Base-by-base conservation (phyloP, 2,329 filamentous ascomycete species). In the Aureobasidium lini region DNA sequence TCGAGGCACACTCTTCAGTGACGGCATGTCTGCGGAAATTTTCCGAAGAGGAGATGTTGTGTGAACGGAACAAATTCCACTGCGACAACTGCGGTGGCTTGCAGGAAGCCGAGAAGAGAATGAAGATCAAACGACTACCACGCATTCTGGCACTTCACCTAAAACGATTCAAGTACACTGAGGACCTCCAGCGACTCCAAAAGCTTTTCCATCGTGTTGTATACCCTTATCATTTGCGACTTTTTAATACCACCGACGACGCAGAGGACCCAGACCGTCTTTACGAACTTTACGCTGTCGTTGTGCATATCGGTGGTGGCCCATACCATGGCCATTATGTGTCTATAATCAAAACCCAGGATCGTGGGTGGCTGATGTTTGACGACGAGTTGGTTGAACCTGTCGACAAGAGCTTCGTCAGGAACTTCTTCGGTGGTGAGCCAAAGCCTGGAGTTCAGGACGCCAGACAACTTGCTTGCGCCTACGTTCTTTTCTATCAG, bases 301-400 rank as follows among this genome's bases (percentile, higher is more conserved):
- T 99, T 9, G 90, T 99, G 23, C 94, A 99, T 69, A 97, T 99
- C 64, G 94, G 94, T 57, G 91, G 91, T 50, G 95, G 95, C 23
- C 93, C 94, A 4, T 96, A 96, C 69, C 94, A 99, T 70, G 94
- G 94, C 4, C 94, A 99, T 72, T 99, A 99, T 67, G 91, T 99
- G 34, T 91, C 92, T 5, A 94, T 99, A 58, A 92, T 99, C 77
- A 99, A 99, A 75, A 97, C 94, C 0, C 87, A 95, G 69, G 94
- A 97, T 70, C 85, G 90, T 57, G 94, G 94, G 31, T 99, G 94
- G 94, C 77, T 99, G 43, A 77, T 99, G 6, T 99, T 99, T 67
- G 94, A 99, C 66, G 94, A 99, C 68, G 94, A 99, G 75, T 91
- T 97, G 84, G 94, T 99, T 4, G 94, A 99, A 72, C 94, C 94